A percentile compares a stretch with the other conserved stretches of the same genome.
phyloP scores from a whole-genome alignment of 2,329 filamentous ascomycete genomes.

The Grosmannia huntii region DNA sequence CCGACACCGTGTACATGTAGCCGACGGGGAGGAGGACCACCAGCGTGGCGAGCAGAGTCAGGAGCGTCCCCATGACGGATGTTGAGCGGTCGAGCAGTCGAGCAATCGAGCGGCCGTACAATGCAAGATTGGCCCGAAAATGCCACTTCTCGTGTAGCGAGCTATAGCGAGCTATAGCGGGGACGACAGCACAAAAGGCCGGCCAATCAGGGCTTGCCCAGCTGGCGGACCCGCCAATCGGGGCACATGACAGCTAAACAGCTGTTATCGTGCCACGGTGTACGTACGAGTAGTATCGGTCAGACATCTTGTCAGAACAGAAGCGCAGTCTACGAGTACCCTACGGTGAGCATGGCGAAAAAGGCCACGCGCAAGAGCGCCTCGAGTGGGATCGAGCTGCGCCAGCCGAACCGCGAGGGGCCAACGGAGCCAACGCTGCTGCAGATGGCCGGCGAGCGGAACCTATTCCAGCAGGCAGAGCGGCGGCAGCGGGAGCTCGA shows the following conservation, averaged over 20 bases:
- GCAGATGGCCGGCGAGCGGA: slow-evolving; percentile 53
- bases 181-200: too few relatives aligned
- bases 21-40: slow-evolving; percentile 30
- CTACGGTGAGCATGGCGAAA: slow-evolving; percentile 5
- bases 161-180: not conserved
- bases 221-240: not conserved
- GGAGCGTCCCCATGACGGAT: slow-evolving; percentile 1
- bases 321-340: too few relatives aligned
- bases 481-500: slow-evolving; percentile 24
- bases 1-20: slow-evolving; percentile 37
- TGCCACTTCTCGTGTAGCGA: slow-evolving; percentile 11
- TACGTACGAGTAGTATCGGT: not conserved
- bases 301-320: not conserved
- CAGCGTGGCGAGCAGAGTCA: slow-evolving; percentile 22
- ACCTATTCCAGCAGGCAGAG: slow-evolving; percentile 41
- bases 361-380: slow-evolving; percentile 23
- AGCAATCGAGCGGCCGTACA: not conserved
- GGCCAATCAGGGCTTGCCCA: not conserved
- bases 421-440: slow-evolving; percentile 56
- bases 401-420: slow-evolving; percentile 55
- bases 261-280: not conserved
- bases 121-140: slow-evolving; percentile 2
- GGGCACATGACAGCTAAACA: not conserved
- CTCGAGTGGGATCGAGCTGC: slow-evolving; percentile 42
- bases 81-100: too few relatives aligned